Base-by-base conservation (phyloP, 805 yeast species). In the Wickerhamomyces queroliae region DNA sequence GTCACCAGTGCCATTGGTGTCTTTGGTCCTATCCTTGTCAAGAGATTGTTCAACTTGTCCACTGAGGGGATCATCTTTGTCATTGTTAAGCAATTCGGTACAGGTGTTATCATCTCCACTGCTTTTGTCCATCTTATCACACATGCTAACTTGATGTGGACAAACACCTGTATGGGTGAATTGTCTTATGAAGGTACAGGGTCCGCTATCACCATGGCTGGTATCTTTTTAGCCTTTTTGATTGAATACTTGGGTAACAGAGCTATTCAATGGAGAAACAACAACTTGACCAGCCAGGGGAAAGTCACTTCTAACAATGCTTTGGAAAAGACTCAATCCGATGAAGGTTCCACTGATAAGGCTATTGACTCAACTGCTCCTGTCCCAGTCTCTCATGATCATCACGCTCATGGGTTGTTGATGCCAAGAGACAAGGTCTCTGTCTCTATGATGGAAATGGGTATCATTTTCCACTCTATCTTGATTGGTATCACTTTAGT, bases 401-500 rank as follows among this genome's bases (percentile, higher is more conserved):
- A 24, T 18, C 28, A 32, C 19, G 19, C 20, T 13, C 18, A 20
- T 10, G 17, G 41, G 7, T 34, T 42, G 15, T 37, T 44, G 22
- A 20, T 27, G 11, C 42, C 43, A 28, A 22, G 30, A 29, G 45
- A 39, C 15, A 39, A 33, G 5, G 19, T 40, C 1, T 44, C 70
- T 17, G 69, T 76, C 2, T 62, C 74, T 25, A 73, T 79, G 17
- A 64, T 83, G 53, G 95, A 85, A 58, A 76, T 80, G 44, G 95
- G 95, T 49, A 72, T 86, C 31, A 61, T 86, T 15, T 83, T 85
- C 67, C 95, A 85, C 60, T 84, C 95, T 4, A 74, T 85, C 2
- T 80, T 86, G 51, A 75, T 86, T 37, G 95, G 95, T 26, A 66
- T 86, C 38, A 71, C 91, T 0, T 65, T 85, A 37, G 83, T 90